These are phyloP conservation scores for Acacia melanoxylon DNA, from an alignment of 306 rosid species.

Conservation along the genomic window DNA sequence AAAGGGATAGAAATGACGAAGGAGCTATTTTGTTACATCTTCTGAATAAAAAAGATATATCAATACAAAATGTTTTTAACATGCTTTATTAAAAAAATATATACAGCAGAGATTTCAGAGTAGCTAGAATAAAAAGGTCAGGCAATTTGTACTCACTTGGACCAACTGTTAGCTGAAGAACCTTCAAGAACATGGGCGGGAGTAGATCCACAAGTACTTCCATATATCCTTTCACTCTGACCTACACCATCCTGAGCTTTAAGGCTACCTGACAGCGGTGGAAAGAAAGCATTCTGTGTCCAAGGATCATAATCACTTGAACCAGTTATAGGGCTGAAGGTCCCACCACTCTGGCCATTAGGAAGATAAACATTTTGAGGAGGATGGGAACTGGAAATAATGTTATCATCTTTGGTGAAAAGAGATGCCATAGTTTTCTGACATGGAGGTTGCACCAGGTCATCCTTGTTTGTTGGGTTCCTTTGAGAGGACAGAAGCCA, in stretches of 20 bases:
- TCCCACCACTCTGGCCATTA: constrained; percentile 68
- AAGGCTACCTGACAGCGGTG: constrained; percentile 66
- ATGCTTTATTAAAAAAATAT: neutral
- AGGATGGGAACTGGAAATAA: constrained; percentile 58
- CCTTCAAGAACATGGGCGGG: constrained; percentile 60
- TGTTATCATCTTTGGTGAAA: constrained; percentile 73
- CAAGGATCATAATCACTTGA: constrained; percentile 79
- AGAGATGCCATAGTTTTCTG: constrained; percentile 78
- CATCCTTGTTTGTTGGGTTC: constrained; percentile 69
- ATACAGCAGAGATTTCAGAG: constrained; percentile 22
- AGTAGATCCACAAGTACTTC: constrained; percentile 64
- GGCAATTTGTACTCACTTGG: constrained; percentile 66
- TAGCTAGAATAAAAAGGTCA: constrained; percentile 14
- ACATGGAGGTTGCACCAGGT: constrained; percentile 64
- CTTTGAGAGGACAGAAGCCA: constrained; percentile 75
- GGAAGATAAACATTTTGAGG: constrained; percentile 69
- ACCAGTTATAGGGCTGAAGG: constrained; percentile 61
- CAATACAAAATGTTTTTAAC: constrained; percentile 10
- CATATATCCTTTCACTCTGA: constrained; percentile 65
- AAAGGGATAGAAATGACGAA: neutral
- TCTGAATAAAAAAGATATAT: neutral
- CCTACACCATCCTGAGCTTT: constrained; percentile 60
- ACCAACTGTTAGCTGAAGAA: constrained; percentile 67
- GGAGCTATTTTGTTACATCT: neutral
- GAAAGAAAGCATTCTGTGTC: constrained; percentile 67